These are phyloP conservation scores for Amylostereum areolatum DNA, from an alignment of 1,284 basidiomycete species.

Conservation along the genomic window DNA sequence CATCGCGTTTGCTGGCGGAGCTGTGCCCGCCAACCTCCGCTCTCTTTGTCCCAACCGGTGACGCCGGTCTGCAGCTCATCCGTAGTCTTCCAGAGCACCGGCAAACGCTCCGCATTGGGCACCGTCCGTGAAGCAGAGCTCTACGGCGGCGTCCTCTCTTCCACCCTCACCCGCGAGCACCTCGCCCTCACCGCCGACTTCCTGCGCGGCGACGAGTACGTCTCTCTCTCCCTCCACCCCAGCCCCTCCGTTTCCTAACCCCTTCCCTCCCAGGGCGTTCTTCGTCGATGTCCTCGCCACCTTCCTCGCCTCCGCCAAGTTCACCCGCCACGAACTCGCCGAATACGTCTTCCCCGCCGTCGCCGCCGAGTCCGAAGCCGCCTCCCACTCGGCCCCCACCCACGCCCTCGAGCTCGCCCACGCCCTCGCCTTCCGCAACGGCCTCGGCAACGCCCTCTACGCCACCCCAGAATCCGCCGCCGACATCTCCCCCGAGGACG, in stretches of 20 bases:
- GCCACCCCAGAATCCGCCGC: conserved; percentile 53
- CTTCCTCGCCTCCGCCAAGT: conserved; percentile 77
- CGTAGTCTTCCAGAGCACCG: conserved; percentile 60
- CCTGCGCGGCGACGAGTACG: conserved; percentile 93
- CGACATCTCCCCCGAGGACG: conserved; percentile 58
- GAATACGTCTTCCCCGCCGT: conserved; percentile 83
- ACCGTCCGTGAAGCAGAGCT: conserved; percentile 92
- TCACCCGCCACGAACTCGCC: conserved; percentile 79
- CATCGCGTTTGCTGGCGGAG: too few relatives aligned
- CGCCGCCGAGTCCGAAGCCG: conserved; percentile 62
- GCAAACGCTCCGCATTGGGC: conserved; percentile 82
- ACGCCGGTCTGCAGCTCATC: too few relatives aligned
- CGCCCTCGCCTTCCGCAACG: conserved; percentile 82
- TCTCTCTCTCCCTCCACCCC: conserved; percentile 20
- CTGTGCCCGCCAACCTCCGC: too few relatives aligned
- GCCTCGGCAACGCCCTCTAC: conserved; percentile 86
- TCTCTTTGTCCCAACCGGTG: too few relatives aligned
- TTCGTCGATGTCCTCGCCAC: conserved; percentile 86
- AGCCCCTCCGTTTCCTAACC: conserved; percentile 1
- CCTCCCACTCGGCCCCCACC: conserved; percentile 55
- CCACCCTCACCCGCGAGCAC: conserved; percentile 85
- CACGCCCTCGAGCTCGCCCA: conserved; percentile 82
- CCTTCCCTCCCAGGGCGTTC: conserved; percentile 50
- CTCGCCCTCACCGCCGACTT: conserved; percentile 89
- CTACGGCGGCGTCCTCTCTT: conserved; percentile 89